Evolutionary conservation across 208 protist species (phyloP), one percentile per base, ranked within the genome.

Genomic region (Leishmania major): DNA sequence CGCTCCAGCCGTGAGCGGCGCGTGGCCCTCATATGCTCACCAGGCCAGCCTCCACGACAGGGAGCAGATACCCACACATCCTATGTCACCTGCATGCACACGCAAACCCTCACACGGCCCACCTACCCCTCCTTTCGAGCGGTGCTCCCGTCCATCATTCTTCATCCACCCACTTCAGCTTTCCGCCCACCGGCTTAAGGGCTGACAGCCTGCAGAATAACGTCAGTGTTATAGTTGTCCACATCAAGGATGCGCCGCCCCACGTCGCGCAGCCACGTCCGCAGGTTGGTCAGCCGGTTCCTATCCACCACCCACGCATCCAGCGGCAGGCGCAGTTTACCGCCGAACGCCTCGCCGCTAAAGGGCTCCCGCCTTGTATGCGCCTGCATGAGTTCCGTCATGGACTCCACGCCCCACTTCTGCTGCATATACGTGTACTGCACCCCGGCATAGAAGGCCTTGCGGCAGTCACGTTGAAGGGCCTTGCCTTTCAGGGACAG

Each of bases 241-340:
- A 71, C 60, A 22, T 79, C 49, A 13, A 83, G 43, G 5, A 51
- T 47, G 15, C 40, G 64, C 31, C 28, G 64, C 22, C 83, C 83
- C 35, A 76, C 72, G 43, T 83, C 83, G n/a, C 37, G 78, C 66
- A 86, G 67, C 55, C 78, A 57, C 45, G 15, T 51, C 78, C 78
- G 78, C 49, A 86, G 37, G 19, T 25, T 51, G 22, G 60, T 40
- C 7, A 86, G 72, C 6, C 83, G 83, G 3, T 3, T n/a, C 55
- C 75, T 80, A 55, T 86, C 78, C 5, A 83, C 78, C 43, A 83
- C 83, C 83, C 83, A 86, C 73, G 83, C 83, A 49, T 86, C 83
- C 62, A 86, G 78, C 64, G 83, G 83, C 6, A 86, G 75, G 57
- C 80, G 83, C n/a, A 35, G 57, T 43, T 49, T 81, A 1, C 83